Percentiles rank a stretch among this genome's conserved stretches.
Evolutionary conservation across 1,284 basidiomycete species (phyloP).

Genomic region (Stygiomarasmius scandens): DNA sequence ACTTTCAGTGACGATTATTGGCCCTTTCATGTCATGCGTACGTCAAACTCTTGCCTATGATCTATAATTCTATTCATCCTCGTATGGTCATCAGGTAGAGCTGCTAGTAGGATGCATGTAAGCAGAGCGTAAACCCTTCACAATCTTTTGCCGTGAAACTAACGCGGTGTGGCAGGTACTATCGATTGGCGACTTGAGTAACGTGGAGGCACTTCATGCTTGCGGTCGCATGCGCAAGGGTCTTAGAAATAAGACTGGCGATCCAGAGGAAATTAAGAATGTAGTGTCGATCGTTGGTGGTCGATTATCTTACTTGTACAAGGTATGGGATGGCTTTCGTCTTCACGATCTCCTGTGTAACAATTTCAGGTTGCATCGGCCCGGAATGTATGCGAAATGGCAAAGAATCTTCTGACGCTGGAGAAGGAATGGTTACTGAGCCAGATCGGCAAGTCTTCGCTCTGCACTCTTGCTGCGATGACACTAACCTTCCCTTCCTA

Average conservation of each 20-base stretch:
- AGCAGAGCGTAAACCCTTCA: slow-evolving; percentile 20
- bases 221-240: slow-evolving; percentile 55
- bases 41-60: slow-evolving; percentile 28
- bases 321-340: slow-evolving; percentile 33
- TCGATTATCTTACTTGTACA: slow-evolving; percentile 74
- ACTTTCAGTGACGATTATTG: slow-evolving; percentile 73
- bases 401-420: slow-evolving; percentile 61
- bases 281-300: slow-evolving; percentile 74
- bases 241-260: slow-evolving; percentile 29
- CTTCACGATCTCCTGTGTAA: slow-evolving; percentile 4
- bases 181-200: slow-evolving; percentile 72
- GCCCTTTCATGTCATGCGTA: slow-evolving; percentile 70
- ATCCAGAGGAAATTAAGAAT: slow-evolving; percentile 45
- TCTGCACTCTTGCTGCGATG: neutral
- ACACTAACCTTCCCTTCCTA: slow-evolving; percentile 20
- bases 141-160: slow-evolving; percentile 7
- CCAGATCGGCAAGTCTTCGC: slow-evolving; percentile 63
- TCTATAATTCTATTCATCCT: slow-evolving; percentile 6
- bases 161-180: slow-evolving; percentile 49
- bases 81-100: slow-evolving; percentile 52
- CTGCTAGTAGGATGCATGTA: slow-evolving; percentile 73
- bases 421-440: slow-evolving; percentile 81
- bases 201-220: slow-evolving; percentile 64
- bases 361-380: slow-evolving; percentile 47
- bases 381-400: slow-evolving; percentile 63